A percentile compares a stretch with the other conserved stretches of the same genome.
Conservation (phyloP, 805 yeast genomes). For the Candida saitoana region DNA sequence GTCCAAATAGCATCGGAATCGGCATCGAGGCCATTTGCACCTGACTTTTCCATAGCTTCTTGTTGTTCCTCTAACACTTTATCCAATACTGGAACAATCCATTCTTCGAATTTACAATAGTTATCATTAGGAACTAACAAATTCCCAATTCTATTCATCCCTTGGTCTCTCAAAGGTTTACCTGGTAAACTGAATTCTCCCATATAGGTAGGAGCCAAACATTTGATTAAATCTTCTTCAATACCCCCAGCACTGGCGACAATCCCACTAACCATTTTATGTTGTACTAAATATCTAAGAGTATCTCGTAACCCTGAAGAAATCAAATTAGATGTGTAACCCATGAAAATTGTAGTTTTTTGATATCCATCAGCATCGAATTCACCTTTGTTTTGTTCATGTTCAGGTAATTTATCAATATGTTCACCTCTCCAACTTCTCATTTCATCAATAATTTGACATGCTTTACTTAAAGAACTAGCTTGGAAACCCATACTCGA, state of each 20-base stretch:
- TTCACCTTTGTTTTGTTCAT: conserved; percentile 55
- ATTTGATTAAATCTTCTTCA: conserved; percentile 95
- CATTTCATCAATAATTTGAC: conserved; percentile 92
- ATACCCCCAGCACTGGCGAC: conserved; percentile 99
- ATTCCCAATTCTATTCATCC: conserved; percentile 97
- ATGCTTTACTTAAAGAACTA: conserved; percentile 76
- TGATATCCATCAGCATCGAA: conserved; percentile 76
- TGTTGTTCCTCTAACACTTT: conserved; percentile 86
- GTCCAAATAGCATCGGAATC: conserved; percentile 77
- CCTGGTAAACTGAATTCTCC: conserved; percentile 90
- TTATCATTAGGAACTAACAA: conserved; percentile 96
- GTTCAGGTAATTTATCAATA: conserved; percentile 62
- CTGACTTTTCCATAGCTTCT: conserved; percentile 47
- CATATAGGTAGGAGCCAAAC: conserved; percentile 92
- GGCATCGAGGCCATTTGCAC: conserved; percentile 57
- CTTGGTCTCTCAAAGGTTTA: conserved; percentile 78
- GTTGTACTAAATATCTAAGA: conserved; percentile 80
- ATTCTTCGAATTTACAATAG: conserved; percentile 95
- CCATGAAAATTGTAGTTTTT: conserved; percentile 88
- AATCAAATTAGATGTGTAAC: conserved; percentile 93
- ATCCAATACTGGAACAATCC: conserved; percentile 95
- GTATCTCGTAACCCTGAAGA: conserved; percentile 94
- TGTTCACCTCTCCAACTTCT: conserved; percentile 88
- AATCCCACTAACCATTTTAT: conserved; percentile 90
- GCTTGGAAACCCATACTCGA: conserved; percentile 97